phyloP scores from a whole-genome alignment of 805 yeast species.

The Limtongozyma cylindracea region DNA sequence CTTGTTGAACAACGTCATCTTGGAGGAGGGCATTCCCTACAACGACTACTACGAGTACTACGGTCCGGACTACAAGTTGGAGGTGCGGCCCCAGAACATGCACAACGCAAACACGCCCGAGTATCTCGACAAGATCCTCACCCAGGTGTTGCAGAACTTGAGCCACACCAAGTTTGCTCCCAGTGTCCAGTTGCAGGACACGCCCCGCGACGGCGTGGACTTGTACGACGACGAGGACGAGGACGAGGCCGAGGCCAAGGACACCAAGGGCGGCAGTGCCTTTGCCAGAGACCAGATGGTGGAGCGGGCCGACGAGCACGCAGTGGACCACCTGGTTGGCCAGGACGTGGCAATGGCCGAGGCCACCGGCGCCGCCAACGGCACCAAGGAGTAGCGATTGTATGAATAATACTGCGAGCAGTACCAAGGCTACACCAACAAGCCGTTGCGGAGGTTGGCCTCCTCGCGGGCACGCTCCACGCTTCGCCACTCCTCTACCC shows the following conservation, averaged over 20 bases:
- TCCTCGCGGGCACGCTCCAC: too few relatives aligned
- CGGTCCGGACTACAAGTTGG: constrained; percentile 90
- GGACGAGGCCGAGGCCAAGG: constrained; percentile 55
- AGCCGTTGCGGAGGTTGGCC: too few relatives aligned
- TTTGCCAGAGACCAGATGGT: constrained; percentile 55
- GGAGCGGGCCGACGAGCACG: constrained; percentile 53
- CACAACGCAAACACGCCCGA: constrained; percentile 88
- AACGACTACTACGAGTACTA: constrained; percentile 93
- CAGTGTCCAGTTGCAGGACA: constrained; percentile 80
- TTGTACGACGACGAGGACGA: constrained; percentile 59
- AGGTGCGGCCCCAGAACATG: constrained; percentile 91
- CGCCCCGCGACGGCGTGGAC: constrained; percentile 77
- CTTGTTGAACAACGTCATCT: constrained; percentile 49
- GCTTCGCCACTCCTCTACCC: too few relatives aligned
- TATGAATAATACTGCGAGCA: too few relatives aligned
- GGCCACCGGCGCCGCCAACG: too few relatives aligned
- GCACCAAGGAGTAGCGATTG: too few relatives aligned
- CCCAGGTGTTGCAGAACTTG: constrained; percentile 52
- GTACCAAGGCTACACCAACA: too few relatives aligned
- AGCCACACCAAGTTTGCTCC: constrained; percentile 91
- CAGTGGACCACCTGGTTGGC: too few relatives aligned
- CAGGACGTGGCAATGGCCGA: too few relatives aligned
- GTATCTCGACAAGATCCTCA: constrained; percentile 61
- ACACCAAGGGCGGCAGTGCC: constrained; percentile 79
- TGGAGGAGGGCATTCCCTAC: constrained; percentile 68